phyloP scores from a whole-genome alignment of 345 rosid species.

The Camelina neglecta region DNA sequence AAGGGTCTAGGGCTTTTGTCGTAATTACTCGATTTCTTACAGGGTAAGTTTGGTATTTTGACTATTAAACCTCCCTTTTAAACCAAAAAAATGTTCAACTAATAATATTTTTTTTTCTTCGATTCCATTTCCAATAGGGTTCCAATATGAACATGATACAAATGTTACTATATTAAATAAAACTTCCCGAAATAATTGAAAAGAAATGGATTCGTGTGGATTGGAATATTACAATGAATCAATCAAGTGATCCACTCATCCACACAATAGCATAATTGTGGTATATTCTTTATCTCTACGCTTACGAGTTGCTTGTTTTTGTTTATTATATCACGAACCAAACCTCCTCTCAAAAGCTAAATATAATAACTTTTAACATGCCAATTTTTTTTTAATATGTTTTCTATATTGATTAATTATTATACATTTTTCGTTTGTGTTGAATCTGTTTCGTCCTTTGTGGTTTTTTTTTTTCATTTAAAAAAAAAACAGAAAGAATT shows the following conservation, averaged over 20 bases:
- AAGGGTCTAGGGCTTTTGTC: conserved; percentile 28
- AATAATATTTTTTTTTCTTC: no score
- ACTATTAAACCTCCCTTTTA: neutral
- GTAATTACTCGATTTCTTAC: neutral
- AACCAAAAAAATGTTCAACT: neutral
- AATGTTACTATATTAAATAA: no score
- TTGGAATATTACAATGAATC: conserved; percentile 28
- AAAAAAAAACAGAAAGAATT: no score
- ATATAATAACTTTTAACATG: neutral
- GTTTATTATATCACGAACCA: conserved; percentile 2
- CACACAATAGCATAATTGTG: conserved; percentile 29
- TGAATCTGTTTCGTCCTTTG: no score
- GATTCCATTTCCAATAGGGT: no score
- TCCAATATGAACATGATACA: no score
- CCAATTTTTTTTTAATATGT: no score
- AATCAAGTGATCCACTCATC: conserved; percentile 2
- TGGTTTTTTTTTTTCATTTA: no score
- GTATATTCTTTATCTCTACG: conserved; percentile 40
- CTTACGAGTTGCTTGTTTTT: neutral
- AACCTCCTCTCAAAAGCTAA: neutral
- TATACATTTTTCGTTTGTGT: no score
- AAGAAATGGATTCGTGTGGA: conserved; percentile 8
- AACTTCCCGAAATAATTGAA: no score
- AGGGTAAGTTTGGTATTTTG: conserved; percentile 8
- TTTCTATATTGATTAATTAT: no score